phyloP scores from a whole-genome alignment of 2,329 filamentous ascomycete species.

The Arthrocladium fulminans region DNA sequence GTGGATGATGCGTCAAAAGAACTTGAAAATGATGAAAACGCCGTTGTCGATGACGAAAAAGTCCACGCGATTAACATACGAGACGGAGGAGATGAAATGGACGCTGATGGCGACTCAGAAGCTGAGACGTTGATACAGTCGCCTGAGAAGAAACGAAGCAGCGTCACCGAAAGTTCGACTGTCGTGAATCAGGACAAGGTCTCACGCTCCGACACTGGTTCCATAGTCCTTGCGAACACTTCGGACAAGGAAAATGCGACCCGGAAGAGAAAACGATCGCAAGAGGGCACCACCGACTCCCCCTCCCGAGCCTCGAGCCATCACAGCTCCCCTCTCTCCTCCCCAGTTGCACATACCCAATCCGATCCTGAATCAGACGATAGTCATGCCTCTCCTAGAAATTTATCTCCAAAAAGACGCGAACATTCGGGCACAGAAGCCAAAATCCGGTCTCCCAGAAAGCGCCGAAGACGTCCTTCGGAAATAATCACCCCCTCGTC shows the following conservation, averaged over 20 bases:
- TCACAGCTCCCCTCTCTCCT: constrained; percentile 23
- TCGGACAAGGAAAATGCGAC: constrained; percentile 16
- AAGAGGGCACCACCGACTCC: constrained; percentile 11
- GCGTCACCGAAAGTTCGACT: constrained; percentile 19
- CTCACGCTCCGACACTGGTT: constrained; percentile 4
- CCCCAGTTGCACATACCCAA: constrained; percentile 15
- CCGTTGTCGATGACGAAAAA: background rate
- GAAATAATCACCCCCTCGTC: constrained; percentile 16
- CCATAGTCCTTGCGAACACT: constrained; percentile 11
- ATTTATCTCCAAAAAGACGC: background rate
- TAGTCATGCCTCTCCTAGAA: background rate
- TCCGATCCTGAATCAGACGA: constrained; percentile 21
- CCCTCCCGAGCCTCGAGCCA: constrained; percentile 15
- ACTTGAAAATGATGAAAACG: background rate
- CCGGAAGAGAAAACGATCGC: constrained; percentile 22
- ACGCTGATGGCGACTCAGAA: constrained; percentile 37
- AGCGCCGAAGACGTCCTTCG: constrained; percentile 19
- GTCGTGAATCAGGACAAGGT: constrained; percentile 8
- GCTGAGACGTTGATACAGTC: constrained; percentile 43
- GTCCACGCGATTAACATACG: background rate
- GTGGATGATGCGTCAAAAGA: background rate
- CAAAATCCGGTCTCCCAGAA: constrained; percentile 10
- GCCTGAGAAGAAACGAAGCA: constrained; percentile 38
- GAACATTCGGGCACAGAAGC: background rate
- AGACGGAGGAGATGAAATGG: constrained; percentile 4